Evolutionary conservation across 2,329 filamentous ascomycete genomes (phyloP).

Genomic region (Basipetospora sp.): DNA sequence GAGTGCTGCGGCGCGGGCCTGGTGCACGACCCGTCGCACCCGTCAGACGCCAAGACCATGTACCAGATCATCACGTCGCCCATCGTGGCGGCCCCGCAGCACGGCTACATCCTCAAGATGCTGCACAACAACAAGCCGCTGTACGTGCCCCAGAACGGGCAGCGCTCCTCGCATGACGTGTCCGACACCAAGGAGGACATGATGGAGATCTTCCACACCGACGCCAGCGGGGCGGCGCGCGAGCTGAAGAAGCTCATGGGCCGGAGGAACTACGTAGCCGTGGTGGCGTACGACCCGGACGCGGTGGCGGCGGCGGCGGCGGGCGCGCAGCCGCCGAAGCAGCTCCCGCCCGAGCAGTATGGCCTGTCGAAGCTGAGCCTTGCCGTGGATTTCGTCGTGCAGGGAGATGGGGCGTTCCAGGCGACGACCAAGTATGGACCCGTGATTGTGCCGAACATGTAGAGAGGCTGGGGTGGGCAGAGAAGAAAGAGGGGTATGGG

Average conservation of each 20-base stretch:
- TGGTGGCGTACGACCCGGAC: slow-evolving; percentile 89
- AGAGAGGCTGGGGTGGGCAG: slow-evolving; percentile 43
- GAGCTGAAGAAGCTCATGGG: slow-evolving; percentile 90
- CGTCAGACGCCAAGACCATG: slow-evolving; percentile 95
- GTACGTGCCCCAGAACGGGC: slow-evolving; percentile 80
- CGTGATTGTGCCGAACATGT: slow-evolving; percentile 79
- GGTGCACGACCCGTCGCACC: slow-evolving; percentile 83
- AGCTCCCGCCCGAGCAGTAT: slow-evolving; percentile 12
- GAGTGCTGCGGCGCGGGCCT: slow-evolving; percentile 84
- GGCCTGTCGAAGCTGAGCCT: slow-evolving; percentile 59
- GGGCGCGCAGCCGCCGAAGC: slow-evolving; percentile 3
- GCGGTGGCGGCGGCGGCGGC: slow-evolving; percentile 29
- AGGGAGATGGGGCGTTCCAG: slow-evolving; percentile 70
- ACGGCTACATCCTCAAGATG: slow-evolving; percentile 76
- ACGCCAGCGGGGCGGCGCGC: slow-evolving; percentile 67
- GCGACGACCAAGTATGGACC: slow-evolving; percentile 90
- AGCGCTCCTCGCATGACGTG: slow-evolving; percentile 55
- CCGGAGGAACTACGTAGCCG: slow-evolving; percentile 77
- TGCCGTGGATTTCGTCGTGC: slow-evolving; percentile 92
- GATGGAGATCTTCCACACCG: slow-evolving; percentile 98
- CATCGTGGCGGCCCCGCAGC: slow-evolving; percentile 77
- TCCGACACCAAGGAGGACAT: slow-evolving; percentile 97
- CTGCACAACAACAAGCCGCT: slow-evolving; percentile 90
- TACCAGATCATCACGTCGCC: slow-evolving; percentile 92
- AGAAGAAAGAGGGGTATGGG: background rate